A percentile compares a stretch with the other conserved stretches of the same genome.
These are phyloP conservation scores for Penicillium digitatum DNA, from an alignment of 2,329 filamentous ascomycete species.

Conservation along the genomic window DNA sequence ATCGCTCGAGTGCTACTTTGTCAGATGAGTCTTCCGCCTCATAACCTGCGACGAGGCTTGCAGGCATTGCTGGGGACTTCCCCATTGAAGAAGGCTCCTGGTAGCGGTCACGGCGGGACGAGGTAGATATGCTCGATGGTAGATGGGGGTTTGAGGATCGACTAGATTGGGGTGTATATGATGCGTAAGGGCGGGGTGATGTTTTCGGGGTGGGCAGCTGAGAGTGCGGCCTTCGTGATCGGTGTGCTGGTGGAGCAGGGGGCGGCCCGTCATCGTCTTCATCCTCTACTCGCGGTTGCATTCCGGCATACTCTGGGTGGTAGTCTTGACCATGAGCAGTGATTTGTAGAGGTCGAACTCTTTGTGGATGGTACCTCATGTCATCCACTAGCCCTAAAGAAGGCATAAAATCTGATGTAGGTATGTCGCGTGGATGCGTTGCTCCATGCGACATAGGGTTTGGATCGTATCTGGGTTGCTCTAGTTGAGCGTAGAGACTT, in stretches of 20 bases:
- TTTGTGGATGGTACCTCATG: conserved; percentile 26
- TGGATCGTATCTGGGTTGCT: conserved; percentile 25
- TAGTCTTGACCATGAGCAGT: conserved; percentile 27
- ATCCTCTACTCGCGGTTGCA: conserved; percentile 49
- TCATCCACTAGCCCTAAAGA: conserved; percentile 21
- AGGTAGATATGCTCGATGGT: not conserved
- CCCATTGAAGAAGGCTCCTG: conserved; percentile 13
- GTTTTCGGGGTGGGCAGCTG: conserved; percentile 25
- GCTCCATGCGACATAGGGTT: conserved; percentile 22
- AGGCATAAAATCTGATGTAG: conserved; percentile 18
- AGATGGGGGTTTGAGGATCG: not conserved
- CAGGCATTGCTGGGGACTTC: conserved; percentile 34
- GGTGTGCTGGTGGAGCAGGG: conserved; percentile 37
- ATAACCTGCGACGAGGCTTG: conserved; percentile 43
- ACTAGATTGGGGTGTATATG: conserved; percentile 24
- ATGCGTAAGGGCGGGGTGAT: conserved; percentile 26
- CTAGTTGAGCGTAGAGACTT: conserved; percentile 19
- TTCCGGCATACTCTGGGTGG: conserved; percentile 40
- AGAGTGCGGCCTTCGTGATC: conserved; percentile 30
- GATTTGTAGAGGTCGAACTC: conserved; percentile 24
- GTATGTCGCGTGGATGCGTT: conserved; percentile 18
- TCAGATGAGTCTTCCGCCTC: conserved; percentile 34
- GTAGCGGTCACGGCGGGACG: not conserved
- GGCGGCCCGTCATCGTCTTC: conserved; percentile 39
- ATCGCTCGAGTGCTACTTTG: conserved; percentile 26